Percentiles rank a stretch among this genome's conserved stretches.
phyloP scores from a whole-genome alignment of 495 filamentous ascomycete species.

The Penicillium dipodomyicola region DNA sequence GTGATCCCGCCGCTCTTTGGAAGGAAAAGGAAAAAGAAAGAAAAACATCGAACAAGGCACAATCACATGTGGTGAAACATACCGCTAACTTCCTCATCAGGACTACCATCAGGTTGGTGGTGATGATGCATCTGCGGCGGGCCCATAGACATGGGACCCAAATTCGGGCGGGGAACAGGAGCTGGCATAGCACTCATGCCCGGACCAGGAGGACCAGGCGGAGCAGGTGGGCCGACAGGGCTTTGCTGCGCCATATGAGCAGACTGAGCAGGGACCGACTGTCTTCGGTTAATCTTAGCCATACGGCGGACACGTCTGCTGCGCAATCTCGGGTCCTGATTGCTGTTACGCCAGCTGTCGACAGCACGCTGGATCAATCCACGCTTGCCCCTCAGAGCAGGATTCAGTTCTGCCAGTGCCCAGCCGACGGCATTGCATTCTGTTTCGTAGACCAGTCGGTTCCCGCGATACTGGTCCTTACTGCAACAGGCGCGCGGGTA shows the following conservation, averaged over 20 bases:
- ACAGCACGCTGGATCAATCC: conserved; percentile 95
- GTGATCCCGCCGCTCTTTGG: conserved; percentile 19
- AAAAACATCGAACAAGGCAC: conserved; percentile 22
- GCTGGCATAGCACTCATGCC: conserved; percentile 41
- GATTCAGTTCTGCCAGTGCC: conserved; percentile 91
- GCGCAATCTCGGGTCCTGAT: conserved; percentile 86
- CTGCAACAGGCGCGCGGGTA: conserved; percentile 92
- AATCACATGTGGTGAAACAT: conserved; percentile 82
- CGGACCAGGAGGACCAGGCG: conserved; percentile 35
- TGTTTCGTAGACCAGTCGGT: conserved; percentile 92
- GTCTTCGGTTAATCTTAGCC: conserved; percentile 89
- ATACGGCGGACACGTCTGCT: conserved; percentile 88
- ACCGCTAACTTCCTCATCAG: conserved; percentile 86
- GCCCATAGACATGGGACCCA: conserved; percentile 61
- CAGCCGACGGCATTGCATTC: conserved; percentile 98
- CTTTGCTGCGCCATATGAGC: conserved; percentile 56
- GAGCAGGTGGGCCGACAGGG: conserved; percentile 46
- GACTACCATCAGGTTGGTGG: conserved; percentile 68
- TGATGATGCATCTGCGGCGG: conserved; percentile 74
- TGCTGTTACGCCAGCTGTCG: conserved; percentile 98
- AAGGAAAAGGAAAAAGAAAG: conserved; percentile 12
- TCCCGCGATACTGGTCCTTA: conserved; percentile 95
- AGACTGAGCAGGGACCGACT: conserved; percentile 43
- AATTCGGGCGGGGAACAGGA: conserved; percentile 47
- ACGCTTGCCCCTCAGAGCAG: conserved; percentile 84